Conservation (phyloP, 106 monocot species). For the Dendrobium officinale region DNA sequence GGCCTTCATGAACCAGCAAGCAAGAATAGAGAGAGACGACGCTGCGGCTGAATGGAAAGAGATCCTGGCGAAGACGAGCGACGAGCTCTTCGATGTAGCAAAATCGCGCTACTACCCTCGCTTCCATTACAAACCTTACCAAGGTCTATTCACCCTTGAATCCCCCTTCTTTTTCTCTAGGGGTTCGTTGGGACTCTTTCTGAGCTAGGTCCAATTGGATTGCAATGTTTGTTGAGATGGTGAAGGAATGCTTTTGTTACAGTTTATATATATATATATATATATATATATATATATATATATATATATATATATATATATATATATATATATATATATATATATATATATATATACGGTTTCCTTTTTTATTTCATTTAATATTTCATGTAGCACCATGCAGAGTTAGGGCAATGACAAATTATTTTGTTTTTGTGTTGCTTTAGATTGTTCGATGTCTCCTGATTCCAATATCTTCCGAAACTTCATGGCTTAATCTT, state of each 20-base stretch:
- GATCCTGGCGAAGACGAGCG: slow-evolving; percentile 68
- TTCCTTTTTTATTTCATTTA: not conserved
- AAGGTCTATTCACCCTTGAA: slow-evolving; percentile 11
- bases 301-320: no score
- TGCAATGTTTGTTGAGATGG: not conserved
- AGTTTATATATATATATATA: not conserved
- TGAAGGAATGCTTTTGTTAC: not conserved
- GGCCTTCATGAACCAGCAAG: not conserved
- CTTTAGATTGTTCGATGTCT: not conserved
- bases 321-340: no score
- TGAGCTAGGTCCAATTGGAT: not conserved
- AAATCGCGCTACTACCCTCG: slow-evolving; percentile 67
- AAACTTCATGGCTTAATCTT: not conserved
- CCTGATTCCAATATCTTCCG: not conserved
- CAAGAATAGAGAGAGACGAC: not conserved
- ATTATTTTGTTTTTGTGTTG: not conserved
- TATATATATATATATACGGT: not conserved
- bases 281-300: no score
- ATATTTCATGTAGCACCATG: not conserved
- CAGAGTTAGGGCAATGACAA: not conserved
- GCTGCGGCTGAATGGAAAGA: slow-evolving; percentile 4
- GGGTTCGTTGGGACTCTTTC: not conserved
- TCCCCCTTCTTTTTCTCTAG: not conserved
- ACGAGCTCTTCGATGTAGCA: slow-evolving; percentile 89
- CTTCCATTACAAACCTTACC: slow-evolving; percentile 23